These are phyloP conservation scores for Ascoidea asiatica DNA, from an alignment of 805 yeast genomes.

Conservation along the genomic window DNA sequence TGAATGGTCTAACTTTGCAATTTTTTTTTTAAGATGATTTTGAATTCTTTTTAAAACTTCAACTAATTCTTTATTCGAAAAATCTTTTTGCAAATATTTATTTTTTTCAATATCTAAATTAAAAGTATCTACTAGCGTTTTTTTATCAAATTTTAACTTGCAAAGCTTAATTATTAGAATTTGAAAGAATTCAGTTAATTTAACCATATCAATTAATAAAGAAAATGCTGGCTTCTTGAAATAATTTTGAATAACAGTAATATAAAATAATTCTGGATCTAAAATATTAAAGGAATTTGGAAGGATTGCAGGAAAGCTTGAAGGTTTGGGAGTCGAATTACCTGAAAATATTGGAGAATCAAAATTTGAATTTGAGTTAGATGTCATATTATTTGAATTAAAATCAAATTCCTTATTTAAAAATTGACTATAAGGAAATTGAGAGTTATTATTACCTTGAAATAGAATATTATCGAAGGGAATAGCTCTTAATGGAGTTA, in stretches of 20 bases:
- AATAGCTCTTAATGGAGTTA: slow-evolving; percentile 26
- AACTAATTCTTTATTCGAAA: not conserved
- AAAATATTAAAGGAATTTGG: not conserved
- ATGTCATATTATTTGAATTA: slow-evolving; percentile 2
- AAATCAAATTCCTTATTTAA: not conserved
- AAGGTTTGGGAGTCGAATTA: slow-evolving; percentile 18
- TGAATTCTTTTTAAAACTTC: slow-evolving; percentile 16
- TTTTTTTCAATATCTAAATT: not conserved
- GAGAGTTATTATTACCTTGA: slow-evolving; percentile 11
- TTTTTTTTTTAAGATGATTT: slow-evolving; percentile 16
- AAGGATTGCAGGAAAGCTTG: not conserved
- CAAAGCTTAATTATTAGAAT: slow-evolving; percentile 2
- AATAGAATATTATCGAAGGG: slow-evolving; percentile 18
- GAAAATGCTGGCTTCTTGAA: slow-evolving; percentile 18
- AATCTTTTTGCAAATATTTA: not conserved
- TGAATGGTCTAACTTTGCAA: slow-evolving; percentile 19
- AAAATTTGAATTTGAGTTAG: slow-evolving; percentile 2
- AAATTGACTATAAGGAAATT: not conserved
- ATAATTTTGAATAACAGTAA: slow-evolving; percentile 18
- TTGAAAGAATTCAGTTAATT: slow-evolving; percentile 12
- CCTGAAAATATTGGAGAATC: slow-evolving; percentile 14
- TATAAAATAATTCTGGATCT: slow-evolving; percentile 13
- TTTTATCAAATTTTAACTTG: not conserved
- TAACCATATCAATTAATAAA: slow-evolving; percentile 16
- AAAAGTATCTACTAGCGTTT: not conserved